Evolutionary conservation across 2,329 filamentous ascomycete genomes (phyloP).

Genomic region (Zasmidium citrigriseum): DNA sequence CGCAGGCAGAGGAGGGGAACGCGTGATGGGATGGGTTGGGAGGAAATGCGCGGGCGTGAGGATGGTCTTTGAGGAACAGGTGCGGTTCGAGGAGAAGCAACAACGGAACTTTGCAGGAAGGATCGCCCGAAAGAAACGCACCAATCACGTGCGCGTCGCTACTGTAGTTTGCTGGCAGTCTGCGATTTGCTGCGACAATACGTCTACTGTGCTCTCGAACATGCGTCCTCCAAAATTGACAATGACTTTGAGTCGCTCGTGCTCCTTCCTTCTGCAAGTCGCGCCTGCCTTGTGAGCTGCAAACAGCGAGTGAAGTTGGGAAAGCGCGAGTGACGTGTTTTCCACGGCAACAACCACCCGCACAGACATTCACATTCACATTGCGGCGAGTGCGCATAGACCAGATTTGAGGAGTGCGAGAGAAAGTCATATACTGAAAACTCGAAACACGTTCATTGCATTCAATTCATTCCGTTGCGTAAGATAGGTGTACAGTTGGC

Average conservation of each 20-base stretch:
- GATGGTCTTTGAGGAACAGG: no score
- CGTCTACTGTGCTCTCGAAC: not conserved
- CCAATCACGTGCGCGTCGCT: not conserved
- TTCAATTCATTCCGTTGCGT: not conserved
- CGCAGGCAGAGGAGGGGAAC: slow-evolving; percentile 1
- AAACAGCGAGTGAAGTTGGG: no score
- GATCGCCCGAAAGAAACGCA: no score
- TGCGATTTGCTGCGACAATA: not conserved
- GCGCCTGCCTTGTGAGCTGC: no score
- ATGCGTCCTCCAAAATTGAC: not conserved
- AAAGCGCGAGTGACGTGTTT: no score
- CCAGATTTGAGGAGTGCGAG: not conserved
- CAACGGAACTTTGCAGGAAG: no score
- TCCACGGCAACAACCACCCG: no score
- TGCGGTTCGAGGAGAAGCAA: not conserved
- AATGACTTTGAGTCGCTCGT: not conserved
- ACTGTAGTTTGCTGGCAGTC: not conserved
- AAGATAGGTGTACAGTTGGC: slow-evolving; percentile 3
- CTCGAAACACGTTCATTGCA: not conserved
- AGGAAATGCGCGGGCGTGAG: no score
- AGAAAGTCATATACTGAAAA: not conserved
- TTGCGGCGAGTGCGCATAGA: no score
- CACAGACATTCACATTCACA: no score
- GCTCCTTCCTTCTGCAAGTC: no score
- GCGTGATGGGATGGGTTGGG: not conserved